A percentile compares a stretch with the other conserved stretches of the same genome.
Conservation (phyloP, 2,329 filamentous ascomycete species). For the Penicillium sp. region DNA sequence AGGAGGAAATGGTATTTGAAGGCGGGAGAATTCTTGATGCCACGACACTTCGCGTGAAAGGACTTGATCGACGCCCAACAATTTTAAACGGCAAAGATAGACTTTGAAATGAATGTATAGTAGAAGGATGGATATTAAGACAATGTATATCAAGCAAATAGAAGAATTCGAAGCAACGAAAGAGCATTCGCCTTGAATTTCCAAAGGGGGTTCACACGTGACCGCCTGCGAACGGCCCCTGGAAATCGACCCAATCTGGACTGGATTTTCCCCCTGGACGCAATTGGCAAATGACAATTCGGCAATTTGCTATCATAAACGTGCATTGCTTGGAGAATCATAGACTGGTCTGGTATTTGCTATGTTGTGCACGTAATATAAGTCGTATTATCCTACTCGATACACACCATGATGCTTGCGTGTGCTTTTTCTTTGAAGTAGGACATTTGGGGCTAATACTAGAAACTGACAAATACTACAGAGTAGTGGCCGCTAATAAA, state of each 20-base stretch:
- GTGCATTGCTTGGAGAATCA: neutral
- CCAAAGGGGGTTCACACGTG: slow-evolving; percentile 6
- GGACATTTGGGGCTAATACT: neutral
- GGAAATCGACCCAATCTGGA: neutral
- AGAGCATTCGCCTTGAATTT: neutral
- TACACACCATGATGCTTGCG: neutral
- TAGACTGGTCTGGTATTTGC: too few species aligned
- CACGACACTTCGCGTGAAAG: slow-evolving; percentile 4
- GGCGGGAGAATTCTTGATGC: slow-evolving; percentile 5
- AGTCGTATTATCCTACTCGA: neutral
- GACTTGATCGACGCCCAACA: neutral
- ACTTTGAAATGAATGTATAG: neutral
- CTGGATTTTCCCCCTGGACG: neutral
- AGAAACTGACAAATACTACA: neutral
- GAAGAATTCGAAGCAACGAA: neutral
- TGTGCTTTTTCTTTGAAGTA: neutral
- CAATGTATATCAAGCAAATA: neutral
- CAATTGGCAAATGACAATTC: neutral
- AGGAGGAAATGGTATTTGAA: neutral
- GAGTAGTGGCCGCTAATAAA: neutral
- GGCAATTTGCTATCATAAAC: neutral
- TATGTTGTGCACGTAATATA: neutral
- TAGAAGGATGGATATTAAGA: slow-evolving; percentile 2
- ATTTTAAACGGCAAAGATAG: neutral
- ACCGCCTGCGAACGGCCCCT: slow-evolving; percentile 4